Evolutionary conservation across 1,284 basidiomycete species (phyloP), one percentile per base, ranked within the genome.

Genomic region (Mycena citricolor): DNA sequence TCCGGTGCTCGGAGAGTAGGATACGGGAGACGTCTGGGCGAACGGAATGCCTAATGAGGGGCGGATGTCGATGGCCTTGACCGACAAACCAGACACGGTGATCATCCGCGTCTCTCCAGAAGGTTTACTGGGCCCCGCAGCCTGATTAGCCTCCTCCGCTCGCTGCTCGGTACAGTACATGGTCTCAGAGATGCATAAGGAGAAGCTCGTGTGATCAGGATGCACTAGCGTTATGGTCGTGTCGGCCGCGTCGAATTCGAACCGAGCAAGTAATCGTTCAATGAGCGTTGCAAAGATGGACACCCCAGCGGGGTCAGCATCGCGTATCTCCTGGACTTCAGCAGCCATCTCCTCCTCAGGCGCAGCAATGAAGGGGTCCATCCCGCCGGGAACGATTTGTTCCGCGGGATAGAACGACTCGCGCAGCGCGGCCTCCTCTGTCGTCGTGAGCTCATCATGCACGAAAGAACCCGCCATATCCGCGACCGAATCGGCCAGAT

Each of bases 401-500:
- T 67, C 68, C 36, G 77, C 71, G 36, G 70, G 61, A 54, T 77
- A 74, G 32, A 91, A 68, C 2, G 89, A 90, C 50, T 82, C 72
- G 54, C 80, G 78, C n/a, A 94, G 73, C 36, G 76, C 70, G 12
- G 77, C 79, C 58, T 83, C 88, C 58, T 94, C 90, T 49, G 72
- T 70, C 7, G 77, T 70, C 30, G 81, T 76, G 32, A 94, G 69
- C 58, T 94, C 89, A 52, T 90, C 77, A 46, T 92, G 86, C 22
- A 94, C 70, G 63, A 95, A 94, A 8, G 83, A 82, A 56, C 90
- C 87, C 1, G 92, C 88, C 6, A 89, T 79, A 21, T 85, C 87
- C 19, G 77, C 79, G 16, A 93, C 84, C 16, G 90, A 91, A 33
- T 84, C 79, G 6, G 87, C 70, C 7, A 94, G 72, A 54, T 84